Base-by-base conservation (phyloP, 257 asterid species). In the Solanum phureja region DNA sequence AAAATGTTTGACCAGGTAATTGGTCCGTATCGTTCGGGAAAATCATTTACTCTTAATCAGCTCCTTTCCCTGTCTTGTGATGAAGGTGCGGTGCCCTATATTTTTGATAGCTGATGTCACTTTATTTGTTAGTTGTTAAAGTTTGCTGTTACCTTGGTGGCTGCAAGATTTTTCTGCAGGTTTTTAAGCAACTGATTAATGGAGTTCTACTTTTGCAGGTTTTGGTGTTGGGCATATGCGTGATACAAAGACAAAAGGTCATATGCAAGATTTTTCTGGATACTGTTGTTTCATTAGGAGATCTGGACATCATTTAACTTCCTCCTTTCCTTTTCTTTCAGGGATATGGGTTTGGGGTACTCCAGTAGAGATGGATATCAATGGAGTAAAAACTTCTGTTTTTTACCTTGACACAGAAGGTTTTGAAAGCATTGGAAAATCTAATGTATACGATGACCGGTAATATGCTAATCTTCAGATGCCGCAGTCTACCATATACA, bases 151-250 rank as follows among this genome's bases (percentile, higher is more conserved):
- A 16, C 29, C 42, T 81, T 46, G 85, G 42, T 81, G 52, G 85
- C 68, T 81, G 85, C 35, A 81, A 49, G 85, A 19, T 16, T 44
- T 42, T 86, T 69, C 40, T 46, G 84, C 83, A 69, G 64, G 52
- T 75, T 58, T 44, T 44, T 44, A 69, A 85, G 44, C 66, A 71
- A 86, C 83, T 86, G 49, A 86, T 13, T 24, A 19, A 29, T 49
- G 34, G 66, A 72, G 66, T 23, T 69, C 31, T 86, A 89, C 88
- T 31, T 49, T 90, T 91, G 89, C 92, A 97, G 99, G 99, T 90
- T 97, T 97, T 92, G 99, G 99, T 74, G 99, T 97, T 90, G 99
- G 99, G 79, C 99, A 97, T 89, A 90, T 97, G 98, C 99, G 99
- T 74, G 99, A 97, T 88, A 97, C 99, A 52, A 94, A 97, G 92